A percentile compares a stretch with the other conserved stretches of the same genome.
These are phyloP conservation scores for Trypanosoma melophagium DNA, from an alignment of 208 protist genomes.

Conservation along the genomic window DNA sequence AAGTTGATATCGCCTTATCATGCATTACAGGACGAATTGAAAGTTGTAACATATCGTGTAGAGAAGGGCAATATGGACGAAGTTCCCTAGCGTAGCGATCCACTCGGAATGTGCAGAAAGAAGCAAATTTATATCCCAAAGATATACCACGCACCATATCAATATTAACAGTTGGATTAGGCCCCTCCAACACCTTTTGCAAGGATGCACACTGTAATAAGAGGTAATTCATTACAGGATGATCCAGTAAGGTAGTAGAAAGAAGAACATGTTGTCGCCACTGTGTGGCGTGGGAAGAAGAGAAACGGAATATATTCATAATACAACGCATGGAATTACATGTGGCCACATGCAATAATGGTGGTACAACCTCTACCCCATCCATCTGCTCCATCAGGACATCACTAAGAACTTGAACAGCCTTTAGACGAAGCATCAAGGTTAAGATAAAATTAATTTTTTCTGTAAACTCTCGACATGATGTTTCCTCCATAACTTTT, in stretches of 20 bases:
- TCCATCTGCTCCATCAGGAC: conserved; percentile 60
- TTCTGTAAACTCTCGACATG: conserved; percentile 81
- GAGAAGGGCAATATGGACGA: conserved; percentile 76
- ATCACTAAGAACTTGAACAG: conserved; percentile 84
- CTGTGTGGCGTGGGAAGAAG: conserved; percentile 58
- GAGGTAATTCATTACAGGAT: conserved; percentile 66
- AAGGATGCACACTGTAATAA: conserved; percentile 54
- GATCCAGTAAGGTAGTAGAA: conserved; percentile 83
- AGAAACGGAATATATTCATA: conserved; percentile 92
- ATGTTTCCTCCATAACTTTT: conserved; percentile 68
- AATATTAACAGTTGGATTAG: conserved; percentile 33
- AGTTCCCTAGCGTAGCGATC: conserved; percentile 53
- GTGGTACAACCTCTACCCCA: conserved; percentile 12
- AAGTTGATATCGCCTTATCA: conserved; percentile 46
- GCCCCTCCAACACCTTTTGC: conserved; percentile 35
- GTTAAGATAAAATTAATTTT: conserved; percentile 88
- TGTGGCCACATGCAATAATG: conserved; percentile 43
- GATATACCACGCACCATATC: conserved; percentile 74
- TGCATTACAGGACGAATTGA: conserved; percentile 61
- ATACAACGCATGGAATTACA: conserved; percentile 88
- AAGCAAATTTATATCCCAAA: conserved; percentile 75
- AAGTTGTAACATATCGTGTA: conserved; percentile 79
- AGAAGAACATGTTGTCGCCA: conserved; percentile 91
- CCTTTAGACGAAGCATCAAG: conserved; percentile 85
- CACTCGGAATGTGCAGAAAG: conserved; percentile 87